Conservation (phyloP, 352 stramenopile species). For the Globisporangium yorkense region DNA sequence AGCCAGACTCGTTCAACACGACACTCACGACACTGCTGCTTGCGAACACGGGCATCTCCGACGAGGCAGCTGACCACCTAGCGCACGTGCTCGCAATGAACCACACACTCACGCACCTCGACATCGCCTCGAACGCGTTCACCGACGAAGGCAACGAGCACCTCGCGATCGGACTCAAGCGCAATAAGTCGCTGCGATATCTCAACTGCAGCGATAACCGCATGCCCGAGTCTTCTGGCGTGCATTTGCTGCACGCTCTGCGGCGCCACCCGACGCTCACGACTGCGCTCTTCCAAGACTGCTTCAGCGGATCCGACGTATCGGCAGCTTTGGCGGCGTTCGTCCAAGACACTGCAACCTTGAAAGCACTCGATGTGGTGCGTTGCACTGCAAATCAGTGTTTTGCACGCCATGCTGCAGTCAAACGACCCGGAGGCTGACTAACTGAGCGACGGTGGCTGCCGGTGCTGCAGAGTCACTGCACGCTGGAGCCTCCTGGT, state of each 20-base stretch:
- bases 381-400: neutral
- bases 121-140: constrained; percentile 50
- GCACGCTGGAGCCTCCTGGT: constrained; percentile 45
- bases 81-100: constrained; percentile 40
- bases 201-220: constrained; percentile 63
- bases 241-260: constrained; percentile 31
- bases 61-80: constrained; percentile 38
- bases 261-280: constrained; percentile 29
- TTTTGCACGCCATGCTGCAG: neutral
- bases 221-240: constrained; percentile 28
- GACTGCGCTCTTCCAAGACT: constrained; percentile 50
- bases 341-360: constrained; percentile 18
- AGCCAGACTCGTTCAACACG: constrained; percentile 31
- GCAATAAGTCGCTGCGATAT: constrained; percentile 36
- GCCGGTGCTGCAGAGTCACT: constrained; percentile 39
- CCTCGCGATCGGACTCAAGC: constrained; percentile 40
- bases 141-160: constrained; percentile 22
- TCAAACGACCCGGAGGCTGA: neutral
- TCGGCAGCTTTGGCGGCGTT: constrained; percentile 27
- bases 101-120: constrained; percentile 42
- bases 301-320: constrained; percentile 30
- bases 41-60: constrained; percentile 54
- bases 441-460: neutral
- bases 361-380: constrained; percentile 56
- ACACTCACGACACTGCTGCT: constrained; percentile 49